phyloP scores from a whole-genome alignment of 2,329 filamentous ascomycete genomes.

The Colletotrichum trifolii region DNA sequence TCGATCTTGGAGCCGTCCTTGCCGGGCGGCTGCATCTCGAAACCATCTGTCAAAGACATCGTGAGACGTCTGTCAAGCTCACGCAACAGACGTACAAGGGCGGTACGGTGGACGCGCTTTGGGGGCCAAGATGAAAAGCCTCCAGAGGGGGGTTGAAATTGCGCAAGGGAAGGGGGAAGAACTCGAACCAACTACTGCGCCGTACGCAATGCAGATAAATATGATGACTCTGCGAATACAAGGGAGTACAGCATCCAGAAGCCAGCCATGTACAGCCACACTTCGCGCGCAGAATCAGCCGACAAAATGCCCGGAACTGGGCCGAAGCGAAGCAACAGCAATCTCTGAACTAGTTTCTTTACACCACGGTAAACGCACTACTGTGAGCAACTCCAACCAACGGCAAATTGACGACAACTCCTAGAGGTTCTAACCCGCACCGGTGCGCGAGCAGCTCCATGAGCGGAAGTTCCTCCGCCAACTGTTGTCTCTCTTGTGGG shows the following conservation, averaged over 20 bases:
- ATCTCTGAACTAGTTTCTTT: not conserved
- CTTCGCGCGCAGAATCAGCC: not conserved
- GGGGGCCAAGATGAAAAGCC: not conserved
- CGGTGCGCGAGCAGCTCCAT: not conserved
- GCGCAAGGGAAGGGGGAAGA: not conserved
- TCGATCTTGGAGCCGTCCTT: constrained; percentile 8
- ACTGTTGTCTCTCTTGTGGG: constrained; percentile 10
- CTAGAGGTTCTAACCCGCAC: too few species aligned
- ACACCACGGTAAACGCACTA: not conserved
- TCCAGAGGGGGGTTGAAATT: not conserved
- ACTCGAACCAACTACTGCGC: constrained; percentile 1
- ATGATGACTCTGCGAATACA: not conserved
- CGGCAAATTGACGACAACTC: too few species aligned
- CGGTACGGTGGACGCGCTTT: not conserved
- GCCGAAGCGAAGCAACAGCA: not conserved
- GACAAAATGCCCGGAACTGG: not conserved
- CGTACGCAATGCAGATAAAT: constrained; percentile 3
- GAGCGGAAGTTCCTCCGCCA: not conserved
- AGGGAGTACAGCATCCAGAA: not conserved
- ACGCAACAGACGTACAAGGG: not conserved
- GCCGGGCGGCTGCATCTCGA: constrained; percentile 10
- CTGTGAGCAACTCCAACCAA: too few species aligned
- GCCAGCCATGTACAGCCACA: not conserved
- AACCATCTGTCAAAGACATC: constrained; percentile 7
- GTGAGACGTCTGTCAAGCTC: not conserved